These are phyloP conservation scores for Phytophthora hybrid DNA, from an alignment of 352 stramenopile genomes.

Conservation along the genomic window DNA sequence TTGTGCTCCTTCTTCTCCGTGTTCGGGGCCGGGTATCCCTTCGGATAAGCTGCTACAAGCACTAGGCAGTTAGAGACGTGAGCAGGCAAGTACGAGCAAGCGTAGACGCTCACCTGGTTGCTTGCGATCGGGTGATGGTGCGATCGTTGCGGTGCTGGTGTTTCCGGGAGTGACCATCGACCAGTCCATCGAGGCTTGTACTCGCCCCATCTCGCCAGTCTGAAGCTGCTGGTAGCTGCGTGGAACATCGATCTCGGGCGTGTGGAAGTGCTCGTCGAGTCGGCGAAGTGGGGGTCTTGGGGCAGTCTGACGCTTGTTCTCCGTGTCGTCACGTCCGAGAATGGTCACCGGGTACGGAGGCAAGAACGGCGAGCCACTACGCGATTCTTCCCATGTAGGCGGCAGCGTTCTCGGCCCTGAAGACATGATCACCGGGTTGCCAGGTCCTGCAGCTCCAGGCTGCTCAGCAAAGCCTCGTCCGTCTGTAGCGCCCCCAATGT, in stretches of 20 bases:
- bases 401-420: constrained; percentile 51
- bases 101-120: constrained; percentile 29
- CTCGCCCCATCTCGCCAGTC: constrained; percentile 24
- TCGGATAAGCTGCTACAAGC: constrained; percentile 21
- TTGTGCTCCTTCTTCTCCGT: constrained; percentile 80
- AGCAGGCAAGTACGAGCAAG: not conserved
- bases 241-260: constrained; percentile 15
- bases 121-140: constrained; percentile 13
- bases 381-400: constrained; percentile 68
- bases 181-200: constrained; percentile 33
- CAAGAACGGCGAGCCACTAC: constrained; percentile 60
- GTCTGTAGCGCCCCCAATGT: constrained; percentile 6
- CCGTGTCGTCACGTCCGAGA: constrained; percentile 39
- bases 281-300: constrained; percentile 9
- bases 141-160: not conserved
- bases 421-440: not conserved
- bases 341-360: constrained; percentile 64
- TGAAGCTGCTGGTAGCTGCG: constrained; percentile 16
- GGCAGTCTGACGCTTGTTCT: constrained; percentile 42
- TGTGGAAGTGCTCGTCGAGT: constrained; percentile 37
- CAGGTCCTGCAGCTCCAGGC: not conserved
- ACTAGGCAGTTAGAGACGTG: not conserved
- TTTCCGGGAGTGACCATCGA: not conserved
- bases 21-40: constrained; percentile 1
- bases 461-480: not conserved